phyloP scores from a whole-genome alignment of 2,329 filamentous ascomycete species.

The Trichoderma sp. region DNA sequence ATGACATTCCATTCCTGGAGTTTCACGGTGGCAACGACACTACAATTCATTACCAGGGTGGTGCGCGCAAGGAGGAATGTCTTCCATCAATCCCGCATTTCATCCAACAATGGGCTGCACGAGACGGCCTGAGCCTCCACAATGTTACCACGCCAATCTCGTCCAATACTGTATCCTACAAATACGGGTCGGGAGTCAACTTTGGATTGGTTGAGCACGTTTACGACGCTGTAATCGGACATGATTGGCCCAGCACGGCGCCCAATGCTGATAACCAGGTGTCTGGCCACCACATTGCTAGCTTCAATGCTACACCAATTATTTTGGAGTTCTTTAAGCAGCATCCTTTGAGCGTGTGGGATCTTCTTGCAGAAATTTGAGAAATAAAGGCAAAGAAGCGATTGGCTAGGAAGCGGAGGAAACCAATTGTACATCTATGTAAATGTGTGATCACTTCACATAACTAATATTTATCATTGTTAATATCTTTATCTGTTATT shows the following conservation, averaged over 20 bases:
- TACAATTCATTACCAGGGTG: not conserved
- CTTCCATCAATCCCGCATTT: conserved; percentile 5
- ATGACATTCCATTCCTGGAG: not conserved
- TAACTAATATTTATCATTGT: not conserved
- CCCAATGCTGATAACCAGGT: not conserved
- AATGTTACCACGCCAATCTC: not conserved
- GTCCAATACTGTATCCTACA: not conserved
- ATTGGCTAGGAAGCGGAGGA: not conserved
- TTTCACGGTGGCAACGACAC: conserved; percentile 6
- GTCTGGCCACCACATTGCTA: not conserved
- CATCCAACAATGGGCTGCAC: conserved; percentile 1
- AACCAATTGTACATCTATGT: not conserved
- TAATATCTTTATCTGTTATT: not conserved
- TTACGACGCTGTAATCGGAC: not conserved
- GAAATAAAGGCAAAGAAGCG: no score
- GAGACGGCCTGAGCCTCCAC: not conserved
- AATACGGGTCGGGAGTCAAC: not conserved
- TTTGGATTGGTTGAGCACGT: not conserved
- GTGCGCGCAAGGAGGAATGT: not conserved
- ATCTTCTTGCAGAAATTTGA: not conserved
- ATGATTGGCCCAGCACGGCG: not conserved
- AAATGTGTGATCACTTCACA: not conserved
- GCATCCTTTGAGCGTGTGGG: not conserved
- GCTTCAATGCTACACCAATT: not conserved
- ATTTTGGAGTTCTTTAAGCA: not conserved